Conservation (phyloP, 2,329 filamentous ascomycete species). For the Colletotrichum sp. region DNA sequence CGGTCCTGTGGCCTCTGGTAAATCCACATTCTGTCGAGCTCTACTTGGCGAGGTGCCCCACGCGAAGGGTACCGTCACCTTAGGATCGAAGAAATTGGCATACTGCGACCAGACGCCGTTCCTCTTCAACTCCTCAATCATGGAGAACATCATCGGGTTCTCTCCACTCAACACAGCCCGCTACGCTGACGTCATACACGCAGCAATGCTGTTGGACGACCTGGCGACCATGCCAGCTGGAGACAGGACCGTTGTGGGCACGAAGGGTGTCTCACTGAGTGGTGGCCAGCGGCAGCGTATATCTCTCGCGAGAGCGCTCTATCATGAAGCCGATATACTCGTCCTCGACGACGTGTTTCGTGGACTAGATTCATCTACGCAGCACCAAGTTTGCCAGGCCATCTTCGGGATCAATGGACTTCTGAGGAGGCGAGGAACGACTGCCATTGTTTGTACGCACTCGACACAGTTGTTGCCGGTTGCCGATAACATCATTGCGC, state of each 20-base stretch:
- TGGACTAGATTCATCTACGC: not conserved
- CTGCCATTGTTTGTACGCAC: not conserved
- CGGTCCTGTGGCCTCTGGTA: constrained; percentile 41
- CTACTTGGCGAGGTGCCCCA: constrained; percentile 34
- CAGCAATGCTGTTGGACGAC: constrained; percentile 36
- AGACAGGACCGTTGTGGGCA: constrained; percentile 42
- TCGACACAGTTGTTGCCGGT: not conserved
- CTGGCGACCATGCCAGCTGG: constrained; percentile 34
- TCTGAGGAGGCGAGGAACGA: not conserved
- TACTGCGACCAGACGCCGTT: constrained; percentile 38
- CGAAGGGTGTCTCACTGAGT: constrained; percentile 42
- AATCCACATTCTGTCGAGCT: constrained; percentile 41
- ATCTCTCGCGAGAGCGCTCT: not conserved
- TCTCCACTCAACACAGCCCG: constrained; percentile 31
- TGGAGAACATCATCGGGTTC: constrained; percentile 41
- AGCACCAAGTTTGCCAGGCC: not conserved
- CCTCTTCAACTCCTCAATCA: constrained; percentile 36
- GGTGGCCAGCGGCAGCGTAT: constrained; percentile 45
- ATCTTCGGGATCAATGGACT: not conserved
- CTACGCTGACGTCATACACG: constrained; percentile 38
- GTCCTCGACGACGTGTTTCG: not conserved
- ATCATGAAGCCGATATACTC: not conserved
- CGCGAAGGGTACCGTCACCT: constrained; percentile 15
- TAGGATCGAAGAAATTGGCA: constrained; percentile 21
- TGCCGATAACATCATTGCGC: not conserved